A percentile compares a stretch with the other conserved stretches of the same genome.
These are phyloP conservation scores for Salix caprea DNA, from an alignment of 345 rosid genomes.

Conservation along the genomic window DNA sequence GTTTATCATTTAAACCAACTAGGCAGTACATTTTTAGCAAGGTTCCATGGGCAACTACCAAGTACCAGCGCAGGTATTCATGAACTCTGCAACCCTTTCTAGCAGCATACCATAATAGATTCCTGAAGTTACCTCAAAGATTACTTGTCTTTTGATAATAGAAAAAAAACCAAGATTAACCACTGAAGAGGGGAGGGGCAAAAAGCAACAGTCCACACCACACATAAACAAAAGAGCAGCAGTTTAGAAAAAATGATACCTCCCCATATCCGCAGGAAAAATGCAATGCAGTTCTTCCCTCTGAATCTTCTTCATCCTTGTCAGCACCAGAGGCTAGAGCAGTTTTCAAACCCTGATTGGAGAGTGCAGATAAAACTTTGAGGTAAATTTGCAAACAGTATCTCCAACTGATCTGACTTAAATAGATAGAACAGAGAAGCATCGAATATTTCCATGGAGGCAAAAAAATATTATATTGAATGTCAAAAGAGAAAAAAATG, in stretches of 20 bases:
- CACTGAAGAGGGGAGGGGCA: no score
- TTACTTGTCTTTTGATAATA: not conserved
- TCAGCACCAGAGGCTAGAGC: slow-evolving; percentile 83
- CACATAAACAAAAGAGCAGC: not conserved
- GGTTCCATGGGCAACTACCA: not conserved
- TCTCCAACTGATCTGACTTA: no score
- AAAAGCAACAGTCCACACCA: not conserved
- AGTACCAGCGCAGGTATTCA: not conserved
- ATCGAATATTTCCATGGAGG: no score
- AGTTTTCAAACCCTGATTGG: slow-evolving; percentile 65
- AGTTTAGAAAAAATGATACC: slow-evolving; percentile 41
- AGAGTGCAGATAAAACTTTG: not conserved
- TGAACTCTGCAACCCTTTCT: not conserved
- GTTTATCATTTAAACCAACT: not conserved
- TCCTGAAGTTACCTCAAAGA: not conserved
- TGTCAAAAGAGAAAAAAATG: no score
- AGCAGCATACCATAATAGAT: not conserved
- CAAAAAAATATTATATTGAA: no score
- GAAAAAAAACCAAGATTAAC: no score
- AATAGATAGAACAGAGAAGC: no score
- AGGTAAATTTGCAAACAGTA: not conserved
- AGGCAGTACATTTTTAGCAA: not conserved
- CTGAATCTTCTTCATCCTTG: slow-evolving; percentile 96
- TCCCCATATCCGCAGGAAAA: slow-evolving; percentile 99
- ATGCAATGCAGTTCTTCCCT: slow-evolving; percentile 97